These are phyloP conservation scores for Fraxinus nigra DNA, from an alignment of 305 asterid genomes.

Conservation along the genomic window DNA sequence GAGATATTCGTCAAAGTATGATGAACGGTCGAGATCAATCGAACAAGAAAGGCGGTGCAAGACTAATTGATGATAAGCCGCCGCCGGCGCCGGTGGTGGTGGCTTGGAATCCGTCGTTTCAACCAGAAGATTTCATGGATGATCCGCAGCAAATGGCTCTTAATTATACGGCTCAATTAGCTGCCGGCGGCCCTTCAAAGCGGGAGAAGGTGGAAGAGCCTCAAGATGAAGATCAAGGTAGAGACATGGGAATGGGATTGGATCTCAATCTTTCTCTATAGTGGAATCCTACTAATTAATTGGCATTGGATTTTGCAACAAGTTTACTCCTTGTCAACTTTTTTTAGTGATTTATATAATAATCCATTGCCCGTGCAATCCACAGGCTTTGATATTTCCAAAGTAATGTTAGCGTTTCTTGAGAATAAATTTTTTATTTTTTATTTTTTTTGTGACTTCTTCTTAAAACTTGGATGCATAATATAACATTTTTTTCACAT, in stretches of 20 bases:
- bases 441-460: too few relatives aligned
- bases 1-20: slow-evolving; percentile 11
- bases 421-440: too few relatives aligned
- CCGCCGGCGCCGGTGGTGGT: not conserved
- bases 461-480: too few relatives aligned
- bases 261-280: not conserved
- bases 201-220: not conserved
- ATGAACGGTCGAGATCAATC: not conserved
- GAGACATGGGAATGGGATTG: not conserved
- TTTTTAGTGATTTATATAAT: not conserved
- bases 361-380: too few relatives aligned
- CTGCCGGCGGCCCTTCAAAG: not conserved
- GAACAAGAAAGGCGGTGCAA: not conserved
- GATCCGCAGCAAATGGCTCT: not conserved
- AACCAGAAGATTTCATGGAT: slow-evolving; percentile 29
- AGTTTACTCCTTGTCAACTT: not conserved
- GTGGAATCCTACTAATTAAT: not conserved
- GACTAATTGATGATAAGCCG: not conserved
- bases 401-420: too few relatives aligned
- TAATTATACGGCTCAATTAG: not conserved
- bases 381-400: too few relatives aligned
- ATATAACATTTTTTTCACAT: too few relatives aligned
- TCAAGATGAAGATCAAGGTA: not conserved
- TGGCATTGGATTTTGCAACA: too few relatives aligned
- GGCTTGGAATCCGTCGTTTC: slow-evolving; percentile 29